Base-by-base conservation (phyloP, 2,329 filamentous ascomycete genomes). In the Alternaria sp. region DNA sequence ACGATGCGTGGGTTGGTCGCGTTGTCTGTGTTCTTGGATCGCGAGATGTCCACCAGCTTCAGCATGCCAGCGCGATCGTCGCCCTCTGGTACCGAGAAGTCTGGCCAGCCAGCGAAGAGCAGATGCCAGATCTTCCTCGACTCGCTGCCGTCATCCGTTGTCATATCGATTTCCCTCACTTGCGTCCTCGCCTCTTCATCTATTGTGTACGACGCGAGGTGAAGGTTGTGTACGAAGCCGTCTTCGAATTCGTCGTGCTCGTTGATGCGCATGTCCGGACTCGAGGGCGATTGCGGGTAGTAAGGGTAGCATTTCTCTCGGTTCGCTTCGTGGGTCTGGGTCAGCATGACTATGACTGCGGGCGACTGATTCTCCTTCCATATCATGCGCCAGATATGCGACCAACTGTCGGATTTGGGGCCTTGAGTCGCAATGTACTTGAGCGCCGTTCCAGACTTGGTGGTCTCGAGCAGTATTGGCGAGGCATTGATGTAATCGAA, bases 381-480 rank as follows among this genome's bases (percentile, higher is more conserved):
- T 37, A 97, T 85, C 96, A 99, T 99, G 75, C 96, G 92, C 92
- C 95, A 99, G 69, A 97, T 92, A 75, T 97, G 93, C 69, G 90
- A 88, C 59, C 91, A 86, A 15, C 92, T 92, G 25, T 88, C 87
- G 63, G 85, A 80, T 74, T 94, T 97, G 6, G 96, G 96, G 0
- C 96, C 96, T 83, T 96, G 93, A 79, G 96, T 97, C 56, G 94
- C 96, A 71, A 99, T 97, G 80, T 96, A 98, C 58, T 87, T 86
- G 60, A 82, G 79, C 53, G 80, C 73, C 43, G 77, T 78, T 37
- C 78, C 75, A 2, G 83, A 71, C 71, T 74, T 69, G 69, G 82
- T 75, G 61, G 81, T 73, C 71, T 80, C 73, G 73, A 84, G 68
- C 61, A 75, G 66, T 25, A 86, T 84, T 2, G 83, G 83, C 25